Evolutionary conservation across 2,329 filamentous ascomycete genomes (phyloP).

Genomic region (Bipolaris victoriae): DNA sequence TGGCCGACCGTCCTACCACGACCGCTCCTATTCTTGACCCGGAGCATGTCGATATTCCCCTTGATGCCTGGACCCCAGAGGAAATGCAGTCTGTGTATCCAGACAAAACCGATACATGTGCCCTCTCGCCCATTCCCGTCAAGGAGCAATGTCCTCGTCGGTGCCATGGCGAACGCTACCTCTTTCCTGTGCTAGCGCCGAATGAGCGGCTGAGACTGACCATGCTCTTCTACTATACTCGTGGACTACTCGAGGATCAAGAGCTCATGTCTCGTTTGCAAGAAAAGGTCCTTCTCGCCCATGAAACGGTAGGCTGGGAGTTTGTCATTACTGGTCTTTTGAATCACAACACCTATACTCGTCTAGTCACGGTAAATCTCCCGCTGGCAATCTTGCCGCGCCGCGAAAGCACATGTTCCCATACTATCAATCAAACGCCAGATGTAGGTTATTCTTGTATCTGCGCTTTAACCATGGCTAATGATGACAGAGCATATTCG

Average conservation of each 20-base stretch:
- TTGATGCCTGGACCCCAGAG: slow-evolving; percentile 25
- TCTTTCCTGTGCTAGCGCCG: slow-evolving; percentile 44
- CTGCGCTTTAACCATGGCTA: slow-evolving; percentile 6
- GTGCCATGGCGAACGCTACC: slow-evolving; percentile 35
- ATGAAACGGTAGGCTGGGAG: slow-evolving; percentile 55
- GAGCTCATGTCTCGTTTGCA: slow-evolving; percentile 53
- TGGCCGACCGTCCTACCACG: slow-evolving; percentile 25
- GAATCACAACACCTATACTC: slow-evolving; percentile 52
- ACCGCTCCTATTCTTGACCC: slow-evolving; percentile 33
- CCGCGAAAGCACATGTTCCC: slow-evolving; percentile 55
- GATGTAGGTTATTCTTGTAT: slow-evolving; percentile 31
- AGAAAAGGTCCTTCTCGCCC: slow-evolving; percentile 52
- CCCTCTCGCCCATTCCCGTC: slow-evolving; percentile 25
- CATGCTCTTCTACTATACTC: slow-evolving; percentile 55
- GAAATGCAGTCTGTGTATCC: slow-evolving; percentile 28
- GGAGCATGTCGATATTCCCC: slow-evolving; percentile 25
- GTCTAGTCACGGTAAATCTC: slow-evolving; percentile 52
- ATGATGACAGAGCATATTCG: slow-evolving; percentile 46
- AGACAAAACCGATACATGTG: slow-evolving; percentile 17
- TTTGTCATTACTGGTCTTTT: slow-evolving; percentile 55
- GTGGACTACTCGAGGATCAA: slow-evolving; percentile 48
- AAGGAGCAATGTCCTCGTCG: slow-evolving; percentile 17
- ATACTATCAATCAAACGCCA: slow-evolving; percentile 50
- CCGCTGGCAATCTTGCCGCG: slow-evolving; percentile 53
- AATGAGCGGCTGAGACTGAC: slow-evolving; percentile 50